Conservation (phyloP, 768 basidiomycete genomes). For the Russula olivacea region DNA sequence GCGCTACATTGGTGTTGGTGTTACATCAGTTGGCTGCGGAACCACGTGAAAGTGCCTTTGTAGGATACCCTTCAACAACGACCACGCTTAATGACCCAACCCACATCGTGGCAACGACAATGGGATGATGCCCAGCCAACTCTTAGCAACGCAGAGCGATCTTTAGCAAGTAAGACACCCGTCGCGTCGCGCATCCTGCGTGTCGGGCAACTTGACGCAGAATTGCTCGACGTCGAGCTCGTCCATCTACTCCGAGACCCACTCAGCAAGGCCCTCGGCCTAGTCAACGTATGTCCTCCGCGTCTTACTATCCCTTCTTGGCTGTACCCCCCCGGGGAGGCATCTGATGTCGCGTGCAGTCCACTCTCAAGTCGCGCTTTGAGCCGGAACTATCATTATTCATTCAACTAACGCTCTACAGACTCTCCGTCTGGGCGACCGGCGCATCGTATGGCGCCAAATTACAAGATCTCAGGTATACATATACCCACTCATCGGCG, state of each 20-base stretch:
- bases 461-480: conserved; percentile 71
- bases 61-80: neutral
- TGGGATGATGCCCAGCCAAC: conserved; percentile 58
- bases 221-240: conserved; percentile 84
- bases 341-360: conserved; percentile 35
- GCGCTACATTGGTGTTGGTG: no score
- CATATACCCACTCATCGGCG: conserved; percentile 40
- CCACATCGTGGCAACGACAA: conserved; percentile 48
- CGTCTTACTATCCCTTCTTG: conserved; percentile 5
- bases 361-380: conserved; percentile 51
- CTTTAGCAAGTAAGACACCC: conserved; percentile 31
- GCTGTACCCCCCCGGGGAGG: neutral
- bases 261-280: conserved; percentile 61
- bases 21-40: neutral
- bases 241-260: conserved; percentile 77
- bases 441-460: conserved; percentile 80
- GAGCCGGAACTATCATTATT: conserved; percentile 71
- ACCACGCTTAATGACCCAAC: conserved; percentile 12
- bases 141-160: conserved; percentile 44
- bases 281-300: conserved; percentile 51
- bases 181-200: conserved; percentile 47
- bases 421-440: conserved; percentile 74
- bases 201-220: conserved; percentile 88
- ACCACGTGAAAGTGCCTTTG: neutral
- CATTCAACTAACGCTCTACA: conserved; percentile 69